A percentile compares a stretch with the other conserved stretches of the same genome.
These are phyloP conservation scores for Neurospora sp. DNA, from an alignment of 495 filamentous ascomycete species.

Conservation along the genomic window DNA sequence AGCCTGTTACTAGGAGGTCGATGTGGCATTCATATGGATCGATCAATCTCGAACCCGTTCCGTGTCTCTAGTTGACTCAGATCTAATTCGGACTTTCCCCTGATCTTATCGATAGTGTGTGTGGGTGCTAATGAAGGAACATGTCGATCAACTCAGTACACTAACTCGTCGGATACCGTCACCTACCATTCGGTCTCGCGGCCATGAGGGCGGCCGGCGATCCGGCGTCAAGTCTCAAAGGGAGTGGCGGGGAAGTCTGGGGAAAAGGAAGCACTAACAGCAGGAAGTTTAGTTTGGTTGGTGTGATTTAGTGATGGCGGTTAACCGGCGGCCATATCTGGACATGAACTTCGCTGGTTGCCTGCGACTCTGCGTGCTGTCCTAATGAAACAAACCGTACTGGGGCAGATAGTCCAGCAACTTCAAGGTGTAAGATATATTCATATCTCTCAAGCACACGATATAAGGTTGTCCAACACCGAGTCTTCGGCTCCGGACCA, in stretches of 20 bases:
- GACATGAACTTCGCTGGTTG: neutral
- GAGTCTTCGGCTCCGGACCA: neutral
- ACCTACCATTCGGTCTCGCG: neutral
- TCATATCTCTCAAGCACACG: neutral
- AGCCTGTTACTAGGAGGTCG: too few relatives aligned
- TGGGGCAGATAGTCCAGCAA: too few relatives aligned
- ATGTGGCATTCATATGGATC: neutral
- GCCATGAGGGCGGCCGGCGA: neutral
- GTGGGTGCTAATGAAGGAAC: neutral
- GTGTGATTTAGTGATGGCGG: neutral
- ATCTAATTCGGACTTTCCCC: neutral
- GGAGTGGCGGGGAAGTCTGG: neutral
- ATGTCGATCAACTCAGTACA: neutral
- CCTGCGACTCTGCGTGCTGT: too few relatives aligned
- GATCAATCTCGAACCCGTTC: too few relatives aligned
- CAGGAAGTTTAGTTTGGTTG: neutral
- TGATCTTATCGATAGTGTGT: neutral
- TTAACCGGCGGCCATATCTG: neutral
- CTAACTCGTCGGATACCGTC: neutral
- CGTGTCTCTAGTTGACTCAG: neutral
- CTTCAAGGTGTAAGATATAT: neutral
- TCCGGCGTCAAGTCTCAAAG: neutral
- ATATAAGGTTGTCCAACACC: too few relatives aligned
- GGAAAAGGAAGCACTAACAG: neutral
- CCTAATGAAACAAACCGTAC: too few relatives aligned